Evolutionary conservation across 768 basidiomycete species (phyloP).

Genomic region (Mycena haematopus): DNA sequence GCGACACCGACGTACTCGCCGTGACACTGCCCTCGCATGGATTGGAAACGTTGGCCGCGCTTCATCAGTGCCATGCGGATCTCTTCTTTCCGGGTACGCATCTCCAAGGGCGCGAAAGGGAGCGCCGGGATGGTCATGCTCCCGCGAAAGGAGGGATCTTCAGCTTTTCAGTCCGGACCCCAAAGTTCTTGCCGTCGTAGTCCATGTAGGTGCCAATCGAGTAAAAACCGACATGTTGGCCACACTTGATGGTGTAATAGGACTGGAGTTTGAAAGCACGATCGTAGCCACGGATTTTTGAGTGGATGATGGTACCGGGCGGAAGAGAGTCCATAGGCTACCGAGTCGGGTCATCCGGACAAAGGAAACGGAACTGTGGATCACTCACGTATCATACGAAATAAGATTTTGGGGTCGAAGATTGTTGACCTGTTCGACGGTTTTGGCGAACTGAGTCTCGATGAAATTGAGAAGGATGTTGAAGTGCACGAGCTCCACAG

Average conservation of each 20-base stretch:
- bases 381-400: conserved; percentile 20
- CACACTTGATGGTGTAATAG: conserved; percentile 17
- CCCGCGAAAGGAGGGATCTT: conserved; percentile 25
- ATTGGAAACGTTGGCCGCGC: conserved; percentile 25
- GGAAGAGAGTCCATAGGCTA: conserved; percentile 24
- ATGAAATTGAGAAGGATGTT: conserved; percentile 20
- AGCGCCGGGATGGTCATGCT: conserved; percentile 14
- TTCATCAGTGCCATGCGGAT: conserved; percentile 57
- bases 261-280: conserved; percentile 21
- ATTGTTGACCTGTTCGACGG: conserved; percentile 23
- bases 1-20: conserved; percentile 27
- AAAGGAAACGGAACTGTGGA: neutral
- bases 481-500: conserved; percentile 19
- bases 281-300: conserved; percentile 25
- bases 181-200: conserved; percentile 27
- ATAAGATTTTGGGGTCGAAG: conserved; percentile 22
- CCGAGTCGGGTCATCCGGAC: neutral
- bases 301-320: conserved; percentile 24
- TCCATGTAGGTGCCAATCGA: conserved; percentile 10
- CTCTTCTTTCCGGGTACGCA: conserved; percentile 65
- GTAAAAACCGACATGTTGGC: conserved; percentile 16
- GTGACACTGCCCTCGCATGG: conserved; percentile 24
- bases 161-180: conserved; percentile 6
- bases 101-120: conserved; percentile 49
- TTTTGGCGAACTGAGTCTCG: conserved; percentile 21